These are phyloP conservation scores for Corniculantispora saksenae DNA, from an alignment of 2,329 filamentous ascomycete genomes.

Conservation along the genomic window DNA sequence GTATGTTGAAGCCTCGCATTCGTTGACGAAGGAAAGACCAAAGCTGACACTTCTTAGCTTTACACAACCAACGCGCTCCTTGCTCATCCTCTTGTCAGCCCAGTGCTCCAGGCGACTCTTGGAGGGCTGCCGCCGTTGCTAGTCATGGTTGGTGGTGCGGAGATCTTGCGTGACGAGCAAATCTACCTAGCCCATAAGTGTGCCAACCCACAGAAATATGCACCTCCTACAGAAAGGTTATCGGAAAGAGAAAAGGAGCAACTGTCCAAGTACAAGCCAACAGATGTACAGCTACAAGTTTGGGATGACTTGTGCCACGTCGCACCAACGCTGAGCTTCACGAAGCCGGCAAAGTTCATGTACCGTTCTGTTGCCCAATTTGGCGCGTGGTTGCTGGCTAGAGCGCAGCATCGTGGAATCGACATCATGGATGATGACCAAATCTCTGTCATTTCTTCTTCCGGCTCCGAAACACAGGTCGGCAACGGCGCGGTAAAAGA, in stretches of 20 bases:
- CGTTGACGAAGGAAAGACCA: not conserved
- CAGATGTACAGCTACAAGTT: conserved; percentile 89
- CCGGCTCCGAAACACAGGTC: conserved; percentile 41
- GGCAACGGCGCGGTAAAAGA: conserved; percentile 25
- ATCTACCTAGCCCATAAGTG: conserved; percentile 95
- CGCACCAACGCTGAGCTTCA: conserved; percentile 90
- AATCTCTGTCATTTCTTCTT: conserved; percentile 71
- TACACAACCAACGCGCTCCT: conserved; percentile 83
- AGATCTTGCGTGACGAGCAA: conserved; percentile 89
- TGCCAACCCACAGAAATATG: conserved; percentile 77
- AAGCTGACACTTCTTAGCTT: conserved; percentile 43
- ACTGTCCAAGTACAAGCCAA: conserved; percentile 72
- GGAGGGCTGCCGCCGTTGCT: conserved; percentile 87
- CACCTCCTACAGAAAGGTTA: conserved; percentile 65
- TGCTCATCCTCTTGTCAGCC: conserved; percentile 85
- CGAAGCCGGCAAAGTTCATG: conserved; percentile 94
- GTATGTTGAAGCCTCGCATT: conserved; percentile 43
- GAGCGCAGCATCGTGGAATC: conserved; percentile 76
- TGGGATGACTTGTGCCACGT: conserved; percentile 97
- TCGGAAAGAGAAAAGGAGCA: conserved; percentile 61
- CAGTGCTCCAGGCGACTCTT: conserved; percentile 81
- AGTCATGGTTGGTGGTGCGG: conserved; percentile 84
- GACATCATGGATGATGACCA: conserved; percentile 79
- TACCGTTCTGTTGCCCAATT: conserved; percentile 91
- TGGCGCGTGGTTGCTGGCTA: conserved; percentile 84